Evolutionary conservation across 306 rosid genomes (phyloP), one percentile per base, ranked within the genome.

Genomic region (Malus sieversii): DNA sequence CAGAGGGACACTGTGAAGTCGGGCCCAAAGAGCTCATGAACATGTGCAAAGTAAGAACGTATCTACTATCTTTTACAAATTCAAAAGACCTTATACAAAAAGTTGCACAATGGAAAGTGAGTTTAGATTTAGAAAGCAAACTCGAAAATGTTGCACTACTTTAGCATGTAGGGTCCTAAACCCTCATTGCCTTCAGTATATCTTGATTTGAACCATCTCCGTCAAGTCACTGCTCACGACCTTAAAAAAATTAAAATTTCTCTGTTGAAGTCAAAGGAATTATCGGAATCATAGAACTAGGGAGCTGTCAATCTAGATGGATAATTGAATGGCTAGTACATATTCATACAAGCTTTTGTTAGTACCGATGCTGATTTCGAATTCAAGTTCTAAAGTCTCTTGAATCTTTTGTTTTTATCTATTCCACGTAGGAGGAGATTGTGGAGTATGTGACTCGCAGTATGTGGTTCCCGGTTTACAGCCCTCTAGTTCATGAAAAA

Each of bases 1-100:
- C 97, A 8, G 98, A 94, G 79, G 98, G 98, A 23, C 88, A 81
- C 19, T 80, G 87, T 7, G 96, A 89, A 27, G 80, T 90, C 8
- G 93, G 96, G 52, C 52, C 79, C 35, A 86, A 59, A 84, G 98
- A 91, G 82, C 93, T 94, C 76, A 63, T 18, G 16, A 80, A 79
- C 35, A 93, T 91, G 98, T 87, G 94, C 76, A 68, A 88, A 79
- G 98, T 94, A 93, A 27, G 94, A 81, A 79, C 22, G 25, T 4
- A 16, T 25, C 3, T 30, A 66, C 45, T 15, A 64, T 75, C 22
- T 63, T 27, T 7, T n/a, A 9, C 53, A 79, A 20, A 53, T 23
- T 27, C 60, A 27, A 29, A 53, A 25, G 42, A 71, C 38, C 13
- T 40, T 48, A 27, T 25, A 0, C 38, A 55, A 23, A 58, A 51